These are phyloP conservation scores for Talaromyces trachyspermus DNA, from an alignment of 495 filamentous ascomycete genomes.

Conservation along the genomic window DNA sequence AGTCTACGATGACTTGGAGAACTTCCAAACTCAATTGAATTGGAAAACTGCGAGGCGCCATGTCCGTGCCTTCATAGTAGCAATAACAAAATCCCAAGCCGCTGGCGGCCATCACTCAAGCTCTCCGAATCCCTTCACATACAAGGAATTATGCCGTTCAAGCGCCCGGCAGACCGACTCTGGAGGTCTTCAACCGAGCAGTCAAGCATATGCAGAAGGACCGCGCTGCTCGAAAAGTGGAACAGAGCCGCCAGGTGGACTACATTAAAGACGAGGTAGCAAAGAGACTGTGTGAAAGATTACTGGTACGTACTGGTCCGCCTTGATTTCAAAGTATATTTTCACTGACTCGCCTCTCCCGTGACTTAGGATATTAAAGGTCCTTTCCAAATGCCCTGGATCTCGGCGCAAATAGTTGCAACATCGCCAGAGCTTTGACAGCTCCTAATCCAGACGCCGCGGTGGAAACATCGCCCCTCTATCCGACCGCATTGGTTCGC, in stretches of 20 bases:
- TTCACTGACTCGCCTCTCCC: slow-evolving; percentile 9
- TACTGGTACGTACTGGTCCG: slow-evolving; percentile 52
- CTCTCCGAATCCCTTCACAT: slow-evolving; percentile 8
- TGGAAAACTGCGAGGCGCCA: not conserved
- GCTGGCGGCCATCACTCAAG: slow-evolving; percentile 1
- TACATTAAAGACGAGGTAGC: slow-evolving; percentile 93
- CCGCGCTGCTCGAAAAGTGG: slow-evolving; percentile 63
- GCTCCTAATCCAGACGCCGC: slow-evolving; percentile 57
- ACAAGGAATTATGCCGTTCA: slow-evolving; percentile 65
- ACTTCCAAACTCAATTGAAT: not conserved
- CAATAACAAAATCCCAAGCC: not conserved
- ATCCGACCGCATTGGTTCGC: slow-evolving; percentile 54
- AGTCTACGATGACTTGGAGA: too few relatives aligned
- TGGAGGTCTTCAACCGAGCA: slow-evolving; percentile 85
- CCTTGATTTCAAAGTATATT: not conserved
- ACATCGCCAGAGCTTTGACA: slow-evolving; percentile 76
- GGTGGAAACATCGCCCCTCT: slow-evolving; percentile 52
- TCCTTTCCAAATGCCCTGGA: slow-evolving; percentile 79
- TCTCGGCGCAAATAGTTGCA: slow-evolving; percentile 91
- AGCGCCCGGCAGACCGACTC: slow-evolving; percentile 62
- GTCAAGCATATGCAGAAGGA: slow-evolving; percentile 88
- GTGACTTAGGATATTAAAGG: slow-evolving; percentile 71
- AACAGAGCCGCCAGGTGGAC: slow-evolving; percentile 70
- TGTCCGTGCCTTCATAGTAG: slow-evolving; percentile 2
- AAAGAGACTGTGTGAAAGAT: slow-evolving; percentile 71